A percentile compares a stretch with the other conserved stretches of the same genome.
Evolutionary conservation across 176 grass and related monocot genomes (phyloP).

Genomic region (Rhynchospora pubera): DNA sequence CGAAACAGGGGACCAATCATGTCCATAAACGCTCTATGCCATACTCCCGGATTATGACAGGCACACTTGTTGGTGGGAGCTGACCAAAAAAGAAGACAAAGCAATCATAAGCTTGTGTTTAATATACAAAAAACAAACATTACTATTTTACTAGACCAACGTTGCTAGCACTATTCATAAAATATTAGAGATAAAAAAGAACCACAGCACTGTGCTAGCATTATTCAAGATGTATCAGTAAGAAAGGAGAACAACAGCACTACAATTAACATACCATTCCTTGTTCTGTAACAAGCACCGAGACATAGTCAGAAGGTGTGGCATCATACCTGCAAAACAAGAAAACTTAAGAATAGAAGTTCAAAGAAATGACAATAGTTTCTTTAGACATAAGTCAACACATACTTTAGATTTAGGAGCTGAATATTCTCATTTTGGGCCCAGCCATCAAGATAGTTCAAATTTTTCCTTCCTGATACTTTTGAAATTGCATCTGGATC

Average conservation of each 20-base stretch:
- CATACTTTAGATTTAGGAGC: slow-evolving; percentile 68
- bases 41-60: slow-evolving; percentile 74
- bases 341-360: slow-evolving; percentile 23
- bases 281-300: slow-evolving; percentile 86
- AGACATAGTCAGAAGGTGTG: slow-evolving; percentile 74
- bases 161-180: background rate
- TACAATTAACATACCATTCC: slow-evolving; percentile 55
- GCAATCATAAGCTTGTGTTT: slow-evolving; percentile 3
- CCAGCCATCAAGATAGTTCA: slow-evolving; percentile 44
- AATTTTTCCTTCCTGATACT: slow-evolving; percentile 34
- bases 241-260: slow-evolving; percentile 1
- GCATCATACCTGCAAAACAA: slow-evolving; percentile 55
- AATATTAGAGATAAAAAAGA: background rate
- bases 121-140: slow-evolving; percentile 3
- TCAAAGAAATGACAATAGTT: background rate
- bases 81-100: slow-evolving; percentile 29
- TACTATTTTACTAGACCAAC: background rate
- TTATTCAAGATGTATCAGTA: background rate
- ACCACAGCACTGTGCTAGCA: slow-evolving; percentile 6
- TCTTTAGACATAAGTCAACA: background rate
- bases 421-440: slow-evolving; percentile 52
- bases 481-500: slow-evolving; percentile 70
- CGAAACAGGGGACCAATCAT: slow-evolving; percentile 15
- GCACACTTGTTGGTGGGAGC: slow-evolving; percentile 88
- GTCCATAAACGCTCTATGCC: slow-evolving; percentile 64